phyloP scores from a whole-genome alignment of 768 basidiomycete species.

The Kwoniella heveanensis region DNA sequence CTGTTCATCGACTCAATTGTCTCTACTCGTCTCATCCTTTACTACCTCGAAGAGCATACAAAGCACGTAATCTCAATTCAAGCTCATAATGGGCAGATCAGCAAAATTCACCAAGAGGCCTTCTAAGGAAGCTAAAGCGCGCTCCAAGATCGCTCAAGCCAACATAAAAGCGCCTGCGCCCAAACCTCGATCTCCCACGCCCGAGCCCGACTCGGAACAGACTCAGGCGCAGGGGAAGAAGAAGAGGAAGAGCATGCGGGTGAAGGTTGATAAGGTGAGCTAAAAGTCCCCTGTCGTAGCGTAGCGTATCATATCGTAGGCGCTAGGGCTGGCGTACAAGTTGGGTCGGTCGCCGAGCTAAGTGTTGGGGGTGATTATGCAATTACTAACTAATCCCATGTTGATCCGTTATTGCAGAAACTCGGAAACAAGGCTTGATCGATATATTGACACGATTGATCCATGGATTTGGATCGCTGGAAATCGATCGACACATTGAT shows the following conservation, averaged over 20 bases:
- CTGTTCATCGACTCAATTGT: too few species aligned
- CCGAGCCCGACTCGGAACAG: conserved; percentile 11
- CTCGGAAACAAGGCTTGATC: neutral
- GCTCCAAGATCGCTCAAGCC: conserved; percentile 37
- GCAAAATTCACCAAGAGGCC: conserved; percentile 46
- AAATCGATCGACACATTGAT: too few species aligned
- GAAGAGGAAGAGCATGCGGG: conserved; percentile 43
- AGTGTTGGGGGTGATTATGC: too few species aligned
- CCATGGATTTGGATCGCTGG: too few species aligned
- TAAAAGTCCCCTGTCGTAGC: neutral
- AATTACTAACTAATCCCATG: too few species aligned
- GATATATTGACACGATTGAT: too few species aligned
- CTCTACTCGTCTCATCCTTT: too few species aligned
- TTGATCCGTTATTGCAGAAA: conserved; percentile 12
- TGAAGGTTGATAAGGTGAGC: conserved; percentile 44
- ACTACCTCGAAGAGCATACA: too few species aligned
- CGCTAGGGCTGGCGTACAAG: neutral
- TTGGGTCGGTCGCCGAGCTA: too few species aligned
- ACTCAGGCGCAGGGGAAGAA: conserved; percentile 21
- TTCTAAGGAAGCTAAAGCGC: conserved; percentile 39
- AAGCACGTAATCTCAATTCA: too few species aligned
- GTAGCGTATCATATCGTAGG: neutral
- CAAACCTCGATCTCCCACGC: conserved; percentile 12
- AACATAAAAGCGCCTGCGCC: conserved; percentile 25
- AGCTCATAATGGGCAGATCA: conserved; percentile 41